Conservation (phyloP, 495 filamentous ascomycete genomes). For the Xylaria cubensis region DNA sequence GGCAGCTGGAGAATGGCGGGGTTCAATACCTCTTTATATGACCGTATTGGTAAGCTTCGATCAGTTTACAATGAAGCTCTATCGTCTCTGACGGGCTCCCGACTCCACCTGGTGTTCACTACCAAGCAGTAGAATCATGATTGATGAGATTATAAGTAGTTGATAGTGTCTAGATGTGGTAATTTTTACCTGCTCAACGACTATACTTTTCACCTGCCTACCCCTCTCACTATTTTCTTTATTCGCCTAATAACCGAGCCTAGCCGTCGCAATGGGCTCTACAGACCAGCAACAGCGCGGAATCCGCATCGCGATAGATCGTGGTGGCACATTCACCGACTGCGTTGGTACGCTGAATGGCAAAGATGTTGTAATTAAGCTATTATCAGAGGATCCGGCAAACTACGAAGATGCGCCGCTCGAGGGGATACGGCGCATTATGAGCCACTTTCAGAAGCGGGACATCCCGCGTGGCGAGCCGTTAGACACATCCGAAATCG, state of each 20-base stretch:
- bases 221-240: neutral
- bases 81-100: constrained; percentile 19
- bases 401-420: constrained; percentile 90
- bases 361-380: constrained; percentile 80
- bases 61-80: constrained; percentile 15
- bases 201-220: neutral
- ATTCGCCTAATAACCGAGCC: neutral
- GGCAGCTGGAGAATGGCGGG: constrained; percentile 23
- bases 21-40: constrained; percentile 1
- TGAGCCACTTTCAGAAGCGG: constrained; percentile 77
- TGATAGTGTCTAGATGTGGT: neutral
- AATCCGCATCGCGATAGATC: constrained; percentile 67
- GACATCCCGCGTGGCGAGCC: constrained; percentile 82
- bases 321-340: constrained; percentile 76
- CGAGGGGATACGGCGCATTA: constrained; percentile 88
- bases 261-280: constrained; percentile 34
- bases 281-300: constrained; percentile 46
- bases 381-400: constrained; percentile 86
- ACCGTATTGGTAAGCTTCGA: constrained; percentile 25
- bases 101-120: neutral
- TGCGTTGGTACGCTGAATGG: constrained; percentile 69
- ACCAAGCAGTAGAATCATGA: neutral
- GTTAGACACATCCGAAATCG: constrained; percentile 82
- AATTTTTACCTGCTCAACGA: neutral
- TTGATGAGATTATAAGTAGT: constrained; percentile 2